Evolutionary conservation across 75 land plant species (phyloP), one percentile per base, ranked within the genome.

Genomic region (Cunninghamia lanceolata): DNA sequence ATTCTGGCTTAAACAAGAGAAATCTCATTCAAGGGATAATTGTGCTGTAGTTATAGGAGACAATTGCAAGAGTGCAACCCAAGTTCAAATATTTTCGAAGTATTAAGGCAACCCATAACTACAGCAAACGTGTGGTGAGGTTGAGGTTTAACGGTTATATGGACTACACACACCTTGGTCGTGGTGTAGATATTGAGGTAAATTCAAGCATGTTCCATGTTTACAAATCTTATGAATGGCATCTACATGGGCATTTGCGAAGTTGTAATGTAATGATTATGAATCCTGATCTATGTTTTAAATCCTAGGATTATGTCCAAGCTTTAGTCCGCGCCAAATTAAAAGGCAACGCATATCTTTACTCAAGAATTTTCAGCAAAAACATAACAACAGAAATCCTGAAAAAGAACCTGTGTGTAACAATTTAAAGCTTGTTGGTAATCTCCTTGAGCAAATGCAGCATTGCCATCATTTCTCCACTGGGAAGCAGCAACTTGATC

Each of bases 391-490:
- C 16, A 10, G 38, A 2, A 68, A 56, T 43, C 4, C 11, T 66
- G 16, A 34, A 34, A 73, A 34, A 73, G 10, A 50, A 94, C 98
- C 95, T 95, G 87, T 4, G 92, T 90, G 88, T 96, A 96, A 81
- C 84, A 90, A 50, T 43, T 71, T 77, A 94, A 38, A 52, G 98
- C 95, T n/a, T 85, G 71, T 2, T 40, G 11, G 46, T 84, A 91
- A 79, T 93, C 92, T 50, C 93, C 91, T 30, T n/a, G 87, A 10
- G 82, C 85, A 80, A 94, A 95, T 42, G 89, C 92, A 45, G 88
- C 87, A 83, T 96, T 95, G 15, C 97, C 98, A 54, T 93, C 90
- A 2, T 56, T 52, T 90, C 94, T 96, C 68, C 74, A 86, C 25
- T 93, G 86, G 85, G 90, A 14, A 50, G 97, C 93, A 28, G 84